A percentile compares a stretch with the other conserved stretches of the same genome.
phyloP scores from a whole-genome alignment of 495 filamentous ascomycete genomes.

The Podospora australis region DNA sequence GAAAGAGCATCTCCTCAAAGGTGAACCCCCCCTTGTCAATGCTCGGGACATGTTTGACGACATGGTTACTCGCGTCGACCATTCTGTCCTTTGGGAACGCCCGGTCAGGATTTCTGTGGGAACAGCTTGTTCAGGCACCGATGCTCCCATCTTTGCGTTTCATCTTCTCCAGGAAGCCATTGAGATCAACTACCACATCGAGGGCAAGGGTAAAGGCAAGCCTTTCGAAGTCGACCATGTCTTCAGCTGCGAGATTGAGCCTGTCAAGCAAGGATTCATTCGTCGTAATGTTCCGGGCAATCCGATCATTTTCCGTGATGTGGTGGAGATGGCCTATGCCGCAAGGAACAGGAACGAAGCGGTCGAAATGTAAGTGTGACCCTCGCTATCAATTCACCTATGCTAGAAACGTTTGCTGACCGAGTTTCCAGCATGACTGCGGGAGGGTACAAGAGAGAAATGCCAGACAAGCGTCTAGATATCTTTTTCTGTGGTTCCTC shows the following conservation, averaged over 20 bases:
- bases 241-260: slow-evolving; percentile 75
- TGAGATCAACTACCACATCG: slow-evolving; percentile 13
- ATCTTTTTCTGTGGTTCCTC: slow-evolving; percentile 69
- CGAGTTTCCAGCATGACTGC: slow-evolving; percentile 56
- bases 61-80: slow-evolving; percentile 16
- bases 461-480: slow-evolving; percentile 55
- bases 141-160: slow-evolving; percentile 67
- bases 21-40: slow-evolving; percentile 20
- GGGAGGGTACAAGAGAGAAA: slow-evolving; percentile 51
- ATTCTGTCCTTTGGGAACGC: not conserved
- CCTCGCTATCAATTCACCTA: not conserved
- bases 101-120: slow-evolving; percentile 49
- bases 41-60: slow-evolving; percentile 27
- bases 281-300: slow-evolving; percentile 59
- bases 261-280: slow-evolving; percentile 76
- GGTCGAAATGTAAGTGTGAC: slow-evolving; percentile 49
- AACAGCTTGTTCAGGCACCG: slow-evolving; percentile 80
- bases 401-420: slow-evolving; percentile 10
- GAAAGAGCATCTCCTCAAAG: slow-evolving; percentile 3
- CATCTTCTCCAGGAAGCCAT: slow-evolving; percentile 41
- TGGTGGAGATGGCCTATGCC: slow-evolving; percentile 48
- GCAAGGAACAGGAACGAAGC: too few relatives aligned
- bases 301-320: slow-evolving; percentile 60
- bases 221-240: slow-evolving; percentile 52
- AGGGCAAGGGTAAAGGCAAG: too few relatives aligned